phyloP scores from a whole-genome alignment of 805 yeast species.

The Scheffersomyces amazonensis region DNA sequence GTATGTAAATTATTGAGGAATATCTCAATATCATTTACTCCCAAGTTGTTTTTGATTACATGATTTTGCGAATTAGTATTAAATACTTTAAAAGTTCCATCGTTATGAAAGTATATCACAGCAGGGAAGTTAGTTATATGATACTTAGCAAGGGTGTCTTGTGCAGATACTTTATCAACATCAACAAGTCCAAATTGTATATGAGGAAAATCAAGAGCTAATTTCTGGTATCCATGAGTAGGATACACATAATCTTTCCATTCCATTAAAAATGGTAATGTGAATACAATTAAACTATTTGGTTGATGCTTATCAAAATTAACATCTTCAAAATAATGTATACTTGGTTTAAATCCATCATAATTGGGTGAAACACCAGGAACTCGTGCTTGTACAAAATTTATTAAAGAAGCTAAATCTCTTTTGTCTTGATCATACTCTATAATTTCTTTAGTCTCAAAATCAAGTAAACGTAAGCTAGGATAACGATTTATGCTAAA shows the following conservation, averaged over 20 bases:
- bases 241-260: slow-evolving; percentile 34
- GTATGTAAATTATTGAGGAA: slow-evolving; percentile 11
- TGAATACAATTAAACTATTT: slow-evolving; percentile 20
- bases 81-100: slow-evolving; percentile 20
- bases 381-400: slow-evolving; percentile 16
- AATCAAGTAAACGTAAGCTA: slow-evolving; percentile 42
- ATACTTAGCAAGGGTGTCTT: slow-evolving; percentile 18
- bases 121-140: slow-evolving; percentile 31
- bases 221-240: slow-evolving; percentile 29
- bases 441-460: slow-evolving; percentile 37
- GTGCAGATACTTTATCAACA: slow-evolving; percentile 15
- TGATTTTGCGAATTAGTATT: slow-evolving; percentile 20
- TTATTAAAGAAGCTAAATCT: slow-evolving; percentile 15
- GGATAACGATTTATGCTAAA: slow-evolving; percentile 49
- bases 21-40: slow-evolving; percentile 10
- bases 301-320: slow-evolving; percentile 6
- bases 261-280: slow-evolving; percentile 17
- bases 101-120: slow-evolving; percentile 24
- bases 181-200: slow-evolving; percentile 24
- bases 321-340: slow-evolving; percentile 9
- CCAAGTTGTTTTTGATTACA: slow-evolving; percentile 12
- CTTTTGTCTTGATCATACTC: slow-evolving; percentile 23
- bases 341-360: slow-evolving; percentile 15
- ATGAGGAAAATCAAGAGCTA: slow-evolving; percentile 14
- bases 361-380: slow-evolving; percentile 18